Evolutionary conservation across 148 eudicot genomes (phyloP).

Genomic region (Limonium bicolor): DNA sequence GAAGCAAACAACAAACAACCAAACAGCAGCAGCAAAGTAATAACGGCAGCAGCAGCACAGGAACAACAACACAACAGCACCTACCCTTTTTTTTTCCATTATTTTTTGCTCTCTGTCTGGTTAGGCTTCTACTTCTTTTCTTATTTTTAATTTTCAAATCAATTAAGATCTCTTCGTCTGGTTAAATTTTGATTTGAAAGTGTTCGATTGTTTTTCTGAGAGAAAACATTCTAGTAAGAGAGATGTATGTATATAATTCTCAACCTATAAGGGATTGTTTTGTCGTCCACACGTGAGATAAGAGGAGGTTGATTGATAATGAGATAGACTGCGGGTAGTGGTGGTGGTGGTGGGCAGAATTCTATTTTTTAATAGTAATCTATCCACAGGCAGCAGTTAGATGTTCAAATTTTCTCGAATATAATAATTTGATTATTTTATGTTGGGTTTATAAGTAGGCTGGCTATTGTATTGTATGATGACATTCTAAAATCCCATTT

Average conservation of each 20-base stretch:
- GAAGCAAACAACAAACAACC: slow-evolving; percentile 5
- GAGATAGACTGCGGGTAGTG: too few relatives aligned
- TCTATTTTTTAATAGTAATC: slow-evolving; percentile 1
- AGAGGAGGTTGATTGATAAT: not conserved
- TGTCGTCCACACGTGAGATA: slow-evolving; percentile 4
- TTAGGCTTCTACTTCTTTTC: slow-evolving; percentile 1
- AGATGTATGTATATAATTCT: not conserved
- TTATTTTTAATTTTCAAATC: too few relatives aligned
- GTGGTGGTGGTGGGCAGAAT: too few relatives aligned
- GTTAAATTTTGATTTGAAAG: not conserved
- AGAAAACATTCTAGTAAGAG: slow-evolving; percentile 5
- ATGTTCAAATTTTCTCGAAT: slow-evolving; percentile 2
- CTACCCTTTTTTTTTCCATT: not conserved
- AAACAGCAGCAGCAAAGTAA: not conserved
- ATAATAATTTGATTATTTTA: slow-evolving; percentile 7
- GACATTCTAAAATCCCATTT: slow-evolving; percentile 22
- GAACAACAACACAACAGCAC: slow-evolving; percentile 5
- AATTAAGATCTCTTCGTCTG: not conserved
- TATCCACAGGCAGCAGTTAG: not conserved
- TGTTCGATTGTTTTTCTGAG: not conserved
- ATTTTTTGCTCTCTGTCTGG: not conserved
- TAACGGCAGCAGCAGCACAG: slow-evolving; percentile 5
- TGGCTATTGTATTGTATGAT: slow-evolving; percentile 3
- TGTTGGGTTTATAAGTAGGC: slow-evolving; percentile 2
- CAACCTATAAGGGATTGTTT: too few relatives aligned